Evolutionary conservation across 257 asterid genomes (phyloP).

Genomic region (Echium plantagineum): DNA sequence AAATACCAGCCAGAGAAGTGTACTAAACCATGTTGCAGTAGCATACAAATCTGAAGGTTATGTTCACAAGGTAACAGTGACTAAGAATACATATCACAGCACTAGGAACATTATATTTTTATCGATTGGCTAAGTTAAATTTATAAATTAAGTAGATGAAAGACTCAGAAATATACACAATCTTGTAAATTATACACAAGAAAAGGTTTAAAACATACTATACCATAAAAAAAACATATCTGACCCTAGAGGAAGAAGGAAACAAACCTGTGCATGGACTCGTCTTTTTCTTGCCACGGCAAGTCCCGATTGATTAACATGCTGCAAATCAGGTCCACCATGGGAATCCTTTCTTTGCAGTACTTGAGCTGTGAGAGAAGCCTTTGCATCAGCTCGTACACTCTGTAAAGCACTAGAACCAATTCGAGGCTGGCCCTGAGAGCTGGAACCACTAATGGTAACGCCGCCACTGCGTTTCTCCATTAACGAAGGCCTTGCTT

Average conservation of each 20-base stretch:
- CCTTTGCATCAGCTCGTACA: conserved; percentile 38
- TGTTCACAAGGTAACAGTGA: too few relatives aligned
- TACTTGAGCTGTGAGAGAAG: conserved; percentile 38
- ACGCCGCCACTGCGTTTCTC: conserved; percentile 35
- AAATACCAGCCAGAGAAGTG: too few relatives aligned
- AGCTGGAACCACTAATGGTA: conserved; percentile 21
- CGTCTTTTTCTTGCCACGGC: conserved; percentile 55
- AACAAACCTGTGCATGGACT: conserved; percentile 73
- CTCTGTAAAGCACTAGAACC: conserved; percentile 27
- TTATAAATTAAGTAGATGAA: not conserved
- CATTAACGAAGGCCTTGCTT: conserved; percentile 31
- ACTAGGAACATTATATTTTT: too few relatives aligned
- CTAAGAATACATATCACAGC: too few relatives aligned
- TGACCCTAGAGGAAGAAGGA: not conserved
- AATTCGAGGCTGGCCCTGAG: conserved; percentile 34
- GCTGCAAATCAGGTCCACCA: conserved; percentile 51
- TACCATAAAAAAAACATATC: not conserved
- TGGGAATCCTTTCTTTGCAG: conserved; percentile 31
- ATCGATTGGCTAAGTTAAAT: too few relatives aligned
- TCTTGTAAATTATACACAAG: not conserved
- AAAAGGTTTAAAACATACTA: not conserved
- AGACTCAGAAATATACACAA: not conserved
- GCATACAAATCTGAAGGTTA: too few relatives aligned
- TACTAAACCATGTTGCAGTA: too few relatives aligned
- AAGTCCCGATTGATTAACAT: conserved; percentile 47